phyloP scores from a whole-genome alignment of 2,329 filamentous ascomycete genomes.

The Aureobasidium sp. region DNA sequence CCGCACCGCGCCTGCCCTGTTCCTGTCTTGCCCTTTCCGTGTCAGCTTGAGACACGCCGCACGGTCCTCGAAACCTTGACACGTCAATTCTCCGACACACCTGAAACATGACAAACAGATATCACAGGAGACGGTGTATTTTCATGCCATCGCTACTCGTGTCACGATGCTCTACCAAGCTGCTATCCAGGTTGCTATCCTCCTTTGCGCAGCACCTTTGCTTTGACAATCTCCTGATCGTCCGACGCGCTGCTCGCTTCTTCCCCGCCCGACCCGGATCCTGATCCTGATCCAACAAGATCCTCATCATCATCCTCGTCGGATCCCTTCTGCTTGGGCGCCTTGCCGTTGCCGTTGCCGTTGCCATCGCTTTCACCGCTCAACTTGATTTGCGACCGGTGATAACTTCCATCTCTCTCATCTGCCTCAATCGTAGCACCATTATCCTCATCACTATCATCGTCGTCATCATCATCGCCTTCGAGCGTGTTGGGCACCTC shows the following conservation, averaged over 20 bases:
- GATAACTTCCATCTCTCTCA: neutral
- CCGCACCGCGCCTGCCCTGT: neutral
- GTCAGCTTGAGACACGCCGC: neutral
- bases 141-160: neutral
- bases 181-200: neutral
- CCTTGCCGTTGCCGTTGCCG: neutral
- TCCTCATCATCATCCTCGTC: slow-evolving; percentile 1
- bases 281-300: neutral
- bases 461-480: slow-evolving; percentile 26
- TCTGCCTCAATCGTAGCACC: neutral
- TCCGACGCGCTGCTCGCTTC: slow-evolving; percentile 4
- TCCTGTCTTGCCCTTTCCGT: neutral
- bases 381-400: neutral
- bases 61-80: neutral
- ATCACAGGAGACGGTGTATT: neutral
- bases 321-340: neutral
- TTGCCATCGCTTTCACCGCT: neutral
- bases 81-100: neutral
- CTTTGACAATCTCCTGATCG: neutral
- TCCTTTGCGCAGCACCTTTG: neutral
- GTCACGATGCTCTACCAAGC: neutral
- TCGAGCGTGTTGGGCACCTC: slow-evolving; percentile 28
- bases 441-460: slow-evolving; percentile 25
- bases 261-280: neutral
- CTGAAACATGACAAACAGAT: neutral